Conservation (phyloP, 78 protist species). For the Protostelium mycophagum region DNA sequence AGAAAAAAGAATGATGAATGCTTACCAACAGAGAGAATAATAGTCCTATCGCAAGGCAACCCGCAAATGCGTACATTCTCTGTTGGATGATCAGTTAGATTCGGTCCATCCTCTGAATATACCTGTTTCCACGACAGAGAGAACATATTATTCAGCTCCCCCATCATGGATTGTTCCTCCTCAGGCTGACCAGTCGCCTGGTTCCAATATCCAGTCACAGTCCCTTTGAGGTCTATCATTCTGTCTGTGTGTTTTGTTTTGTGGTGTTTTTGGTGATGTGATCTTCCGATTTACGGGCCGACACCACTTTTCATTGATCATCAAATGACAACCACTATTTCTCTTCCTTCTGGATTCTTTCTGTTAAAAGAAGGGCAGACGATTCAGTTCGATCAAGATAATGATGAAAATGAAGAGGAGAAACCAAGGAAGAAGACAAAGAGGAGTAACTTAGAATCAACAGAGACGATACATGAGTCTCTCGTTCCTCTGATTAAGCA, state of each 20-base stretch:
- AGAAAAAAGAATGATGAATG: background rate
- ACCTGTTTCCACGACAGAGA: background rate
- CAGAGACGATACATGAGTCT: too few relatives aligned
- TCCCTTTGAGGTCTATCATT: background rate
- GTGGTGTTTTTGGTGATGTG: background rate
- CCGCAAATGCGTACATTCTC: background rate
- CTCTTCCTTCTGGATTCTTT: too few relatives aligned
- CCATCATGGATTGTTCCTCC: background rate
- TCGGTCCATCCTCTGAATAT: background rate
- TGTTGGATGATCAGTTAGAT: background rate
- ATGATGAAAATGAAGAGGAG: too few relatives aligned
- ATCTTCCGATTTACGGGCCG: background rate
- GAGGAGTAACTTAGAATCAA: too few relatives aligned
- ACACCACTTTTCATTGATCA: too few relatives aligned
- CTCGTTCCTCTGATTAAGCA: too few relatives aligned
- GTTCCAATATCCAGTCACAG: background rate
- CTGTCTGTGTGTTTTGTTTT: background rate
- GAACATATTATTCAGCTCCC: background rate
- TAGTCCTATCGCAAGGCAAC: background rate
- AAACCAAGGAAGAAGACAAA: too few relatives aligned
- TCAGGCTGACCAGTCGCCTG: background rate
- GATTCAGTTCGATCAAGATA: too few relatives aligned
- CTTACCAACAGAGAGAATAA: background rate
- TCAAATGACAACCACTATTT: too few relatives aligned
- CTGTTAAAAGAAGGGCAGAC: too few relatives aligned